Percentiles rank a stretch among this genome's conserved stretches.
phyloP scores from a whole-genome alignment of 345 rosid genomes.

The Lepidium sativum region DNA sequence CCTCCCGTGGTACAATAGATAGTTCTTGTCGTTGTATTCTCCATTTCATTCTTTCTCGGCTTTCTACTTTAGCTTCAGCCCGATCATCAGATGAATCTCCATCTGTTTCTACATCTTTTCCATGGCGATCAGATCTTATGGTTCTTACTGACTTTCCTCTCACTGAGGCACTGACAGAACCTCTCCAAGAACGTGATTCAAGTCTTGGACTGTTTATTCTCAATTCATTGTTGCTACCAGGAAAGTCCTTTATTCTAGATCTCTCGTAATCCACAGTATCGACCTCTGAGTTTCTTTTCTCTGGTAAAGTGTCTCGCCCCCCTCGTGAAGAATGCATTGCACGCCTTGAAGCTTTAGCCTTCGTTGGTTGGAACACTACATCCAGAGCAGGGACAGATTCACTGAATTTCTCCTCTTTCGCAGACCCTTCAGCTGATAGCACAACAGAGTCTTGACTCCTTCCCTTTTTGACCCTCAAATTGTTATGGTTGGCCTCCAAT shows the following conservation, averaged over 20 bases:
- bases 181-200: conserved; percentile 32
- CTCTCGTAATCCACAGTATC: neutral
- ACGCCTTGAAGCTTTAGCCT: conserved; percentile 12
- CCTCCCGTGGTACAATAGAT: conserved; percentile 14
- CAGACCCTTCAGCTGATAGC: conserved; percentile 6
- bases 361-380: conserved; percentile 1
- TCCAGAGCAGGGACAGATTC: neutral
- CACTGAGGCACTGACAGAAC: conserved; percentile 15
- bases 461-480: conserved; percentile 6
- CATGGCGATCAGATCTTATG: conserved; percentile 30
- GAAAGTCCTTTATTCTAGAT: conserved; percentile 7
- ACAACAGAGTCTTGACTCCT: conserved; percentile 16
- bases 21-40: conserved; percentile 17
- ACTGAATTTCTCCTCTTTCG: neutral
- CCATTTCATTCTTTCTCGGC: conserved; percentile 10
- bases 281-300: conserved; percentile 13
- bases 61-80: conserved; percentile 13
- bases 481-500: neutral
- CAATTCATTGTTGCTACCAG: conserved; percentile 2
- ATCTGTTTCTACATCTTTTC: conserved; percentile 13
- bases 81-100: conserved; percentile 29
- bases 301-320: neutral
- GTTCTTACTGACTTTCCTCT: conserved; percentile 77
- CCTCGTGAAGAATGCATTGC: conserved; percentile 11
- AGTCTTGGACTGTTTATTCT: conserved; percentile 10